Evolutionary conservation across 768 basidiomycete species (phyloP), one percentile per base, ranked within the genome.

Genomic region (Leccinum subgranulosum): DNA sequence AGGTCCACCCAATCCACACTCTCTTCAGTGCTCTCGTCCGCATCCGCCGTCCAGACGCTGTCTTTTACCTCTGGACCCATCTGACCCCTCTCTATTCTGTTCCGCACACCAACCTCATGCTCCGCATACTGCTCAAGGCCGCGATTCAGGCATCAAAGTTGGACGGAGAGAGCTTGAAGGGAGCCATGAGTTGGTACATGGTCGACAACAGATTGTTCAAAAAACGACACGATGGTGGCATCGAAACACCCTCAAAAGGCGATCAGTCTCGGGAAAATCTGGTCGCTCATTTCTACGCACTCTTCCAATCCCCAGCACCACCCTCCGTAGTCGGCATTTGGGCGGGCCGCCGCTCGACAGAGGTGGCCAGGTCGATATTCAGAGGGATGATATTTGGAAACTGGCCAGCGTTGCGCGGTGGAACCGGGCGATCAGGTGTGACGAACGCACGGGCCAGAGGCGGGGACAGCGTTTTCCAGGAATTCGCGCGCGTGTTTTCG

Each of bases 1-100:
- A 59, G 36, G 63, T 60, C 7, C 66, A 69, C 47, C 68, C 63
- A 1, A 68, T 78, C 47, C 81, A 81, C 61, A 67, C 73, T 19
- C 79, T 85, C 63, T 75, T 86, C 68, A 66, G 70, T 11, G 61
- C 79, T 0, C 75, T 92, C 43, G 75, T 76, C 25, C 76, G 76
- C 21, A 76, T 77, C 19, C 73, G 77, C 29, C 81, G 88, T 3
- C 86, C 87, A 0, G 87, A 89, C 61, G 73, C 80, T 7, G 78
- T 86, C 4, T 86, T 89, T 67, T 73, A 73, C 45, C 64, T 92
- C 1, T 93, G 88, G 87, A 84, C 86, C n/a, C 71, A 83, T 25
- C 81, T 90, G 72, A 74, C 74, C 4, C 64, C 70, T 0, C 68
- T 92, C 3, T 94, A 88, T 67, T 77, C 75, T 5, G 74, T 86